These are phyloP conservation scores for Capillidium heterosporum DNA, from an alignment of 371 early-diverging fungal species.

Conservation along the genomic window DNA sequence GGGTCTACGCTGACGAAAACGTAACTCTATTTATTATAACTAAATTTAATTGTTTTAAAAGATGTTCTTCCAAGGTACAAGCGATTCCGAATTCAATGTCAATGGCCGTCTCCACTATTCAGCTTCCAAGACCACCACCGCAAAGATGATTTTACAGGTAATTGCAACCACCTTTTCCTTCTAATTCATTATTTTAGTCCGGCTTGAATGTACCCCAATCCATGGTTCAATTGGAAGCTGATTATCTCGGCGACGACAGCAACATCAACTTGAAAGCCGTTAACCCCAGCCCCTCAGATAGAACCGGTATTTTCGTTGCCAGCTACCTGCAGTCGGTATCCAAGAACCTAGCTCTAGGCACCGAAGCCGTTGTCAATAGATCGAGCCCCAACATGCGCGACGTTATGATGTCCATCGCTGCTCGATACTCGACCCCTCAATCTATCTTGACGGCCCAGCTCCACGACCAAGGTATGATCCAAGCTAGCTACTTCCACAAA, in stretches of 20 bases:
- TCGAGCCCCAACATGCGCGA: constrained; percentile 74
- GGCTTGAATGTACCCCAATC: constrained; percentile 35
- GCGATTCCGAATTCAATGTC: constrained; percentile 74
- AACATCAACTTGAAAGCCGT: constrained; percentile 75
- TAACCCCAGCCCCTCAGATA: constrained; percentile 81
- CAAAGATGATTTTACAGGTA: constrained; percentile 70
- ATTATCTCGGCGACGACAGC: constrained; percentile 75
- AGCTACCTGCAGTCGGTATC: constrained; percentile 86
- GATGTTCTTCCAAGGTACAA: constrained; percentile 70
- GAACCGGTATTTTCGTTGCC: constrained; percentile 74
- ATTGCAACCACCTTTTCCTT: not conserved
- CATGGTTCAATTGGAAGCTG: constrained; percentile 82
- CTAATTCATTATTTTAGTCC: not conserved
- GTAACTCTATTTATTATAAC: constrained; percentile 7
- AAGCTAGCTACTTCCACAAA: constrained; percentile 77
- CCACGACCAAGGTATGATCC: constrained; percentile 64
- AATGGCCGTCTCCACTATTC: constrained; percentile 50
- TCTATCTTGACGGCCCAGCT: constrained; percentile 67
- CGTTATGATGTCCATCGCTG: constrained; percentile 51
- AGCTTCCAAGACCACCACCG: constrained; percentile 31
- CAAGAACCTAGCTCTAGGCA: constrained; percentile 60
- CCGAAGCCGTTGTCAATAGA: constrained; percentile 71
- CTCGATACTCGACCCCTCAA: constrained; percentile 49
- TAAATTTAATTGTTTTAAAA: constrained; percentile 6
- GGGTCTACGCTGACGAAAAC: constrained; percentile 21